A percentile compares a stretch with the other conserved stretches of the same genome.
phyloP scores from a whole-genome alignment of 306 rosid genomes.

The Malus sieversii region DNA sequence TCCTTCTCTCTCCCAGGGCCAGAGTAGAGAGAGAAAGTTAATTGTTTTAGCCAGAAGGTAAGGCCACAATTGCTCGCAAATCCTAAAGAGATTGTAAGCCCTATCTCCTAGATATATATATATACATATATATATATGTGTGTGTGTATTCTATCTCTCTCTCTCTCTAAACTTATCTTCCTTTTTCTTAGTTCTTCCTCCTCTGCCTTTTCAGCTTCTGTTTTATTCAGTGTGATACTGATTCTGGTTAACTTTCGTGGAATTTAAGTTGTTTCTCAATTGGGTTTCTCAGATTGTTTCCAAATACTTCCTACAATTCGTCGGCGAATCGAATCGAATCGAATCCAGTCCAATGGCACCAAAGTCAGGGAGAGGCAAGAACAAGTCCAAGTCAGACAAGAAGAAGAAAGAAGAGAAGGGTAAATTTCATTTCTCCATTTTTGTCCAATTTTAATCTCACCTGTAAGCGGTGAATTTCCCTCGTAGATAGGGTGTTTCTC shows the following conservation, averaged over 20 bases:
- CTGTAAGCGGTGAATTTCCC: rapidly evolving
- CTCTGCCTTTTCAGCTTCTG: not conserved
- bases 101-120: conserved; percentile 46
- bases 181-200: conserved; percentile 1
- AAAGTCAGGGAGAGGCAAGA: conserved; percentile 70
- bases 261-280: not conserved
- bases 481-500: no score
- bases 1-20: conserved; percentile 1
- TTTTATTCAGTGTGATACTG: not conserved
- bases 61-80: conserved; percentile 56
- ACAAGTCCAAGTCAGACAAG: conserved; percentile 72
- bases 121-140: no score
- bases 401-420: conserved; percentile 97
- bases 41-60: conserved; percentile 36
- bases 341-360: conserved; percentile 57
- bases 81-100: conserved; percentile 41
- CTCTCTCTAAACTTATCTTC: not conserved
- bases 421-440: not conserved
- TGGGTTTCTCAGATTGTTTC: conserved; percentile 12
- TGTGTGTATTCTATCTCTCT: no score
- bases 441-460: no score
- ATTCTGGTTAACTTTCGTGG: not conserved
- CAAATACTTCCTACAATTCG: not conserved
- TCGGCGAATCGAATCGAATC: not conserved
- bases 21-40: conserved; percentile 4